Evolutionary conservation across 2,329 filamentous ascomycete species (phyloP), one percentile per base, ranked within the genome.

Genomic region (Davidsoniella virescens): DNA sequence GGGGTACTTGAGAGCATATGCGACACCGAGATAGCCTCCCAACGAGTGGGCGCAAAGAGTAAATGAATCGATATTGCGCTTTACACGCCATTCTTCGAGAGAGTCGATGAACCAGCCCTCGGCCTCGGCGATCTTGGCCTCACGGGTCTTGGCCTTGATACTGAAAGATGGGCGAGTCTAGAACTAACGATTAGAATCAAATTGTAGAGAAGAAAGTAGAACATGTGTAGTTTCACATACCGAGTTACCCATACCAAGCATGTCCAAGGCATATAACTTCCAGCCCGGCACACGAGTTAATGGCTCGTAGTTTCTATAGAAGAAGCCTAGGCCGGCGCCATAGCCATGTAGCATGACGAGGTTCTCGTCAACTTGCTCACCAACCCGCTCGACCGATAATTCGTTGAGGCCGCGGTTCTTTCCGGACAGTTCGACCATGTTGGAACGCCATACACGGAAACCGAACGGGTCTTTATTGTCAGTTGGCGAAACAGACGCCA

Each of bases 291-390:
- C 68, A 16, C 88, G 79, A 43, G 82, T 88, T 33, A 98, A 67
- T 5, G 82, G 79, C 64, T 98, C 92, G 54, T 94, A 94, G 63
- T 98, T 98, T 67, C 92, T 90, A 72, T 95, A 98, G 71, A 94
- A 98, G 67, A 98, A 96, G 18, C 90, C 92, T 0, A 98, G 73
- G 0, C 92, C 92, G 2, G 92, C 92, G 44, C 92, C 92, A 64
- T 98, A 98, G 54, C 92, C 92, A 62, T 98, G 92, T 4, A 98
- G 70, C 78, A 98, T 94, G 42, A 98, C 90, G 14, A 98, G 71
- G 41, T 86, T 92, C 60, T 96, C 82, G 44, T 93, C 82, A 0
- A 78, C 76, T 4, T 80, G 66, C 61, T 95, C 88, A 36, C 80
- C 86, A 1, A 87, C 67, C 46, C 88, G 75, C 67, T 94, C 86